These are phyloP conservation scores for Fusarium begoniae DNA, from an alignment of 2,329 filamentous ascomycete species.

Conservation along the genomic window DNA sequence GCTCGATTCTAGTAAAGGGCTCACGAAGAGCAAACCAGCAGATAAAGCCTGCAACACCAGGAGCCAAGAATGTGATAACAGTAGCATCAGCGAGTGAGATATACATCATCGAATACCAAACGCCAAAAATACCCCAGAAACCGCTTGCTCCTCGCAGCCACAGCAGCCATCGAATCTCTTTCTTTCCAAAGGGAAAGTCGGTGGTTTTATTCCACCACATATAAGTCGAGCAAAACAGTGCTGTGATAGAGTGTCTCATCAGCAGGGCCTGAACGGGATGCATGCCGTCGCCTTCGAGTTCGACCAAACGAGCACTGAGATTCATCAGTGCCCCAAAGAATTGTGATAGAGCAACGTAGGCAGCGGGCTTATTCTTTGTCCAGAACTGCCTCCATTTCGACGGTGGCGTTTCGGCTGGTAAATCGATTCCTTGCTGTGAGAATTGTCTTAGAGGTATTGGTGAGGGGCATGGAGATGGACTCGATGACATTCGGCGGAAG, in stretches of 20 bases:
- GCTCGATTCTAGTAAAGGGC: slow-evolving; percentile 80
- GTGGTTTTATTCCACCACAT: slow-evolving; percentile 77
- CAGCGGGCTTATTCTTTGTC: slow-evolving; percentile 74
- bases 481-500: slow-evolving; percentile 37
- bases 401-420: slow-evolving; percentile 14
- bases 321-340: slow-evolving; percentile 90
- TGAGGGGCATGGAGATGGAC: slow-evolving; percentile 37
- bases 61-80: slow-evolving; percentile 87
- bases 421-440: neutral
- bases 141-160: slow-evolving; percentile 74
- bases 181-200: slow-evolving; percentile 74
- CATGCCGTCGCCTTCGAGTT: slow-evolving; percentile 75
- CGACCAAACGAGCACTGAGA: slow-evolving; percentile 78
- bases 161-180: slow-evolving; percentile 73
- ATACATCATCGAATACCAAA: slow-evolving; percentile 76
- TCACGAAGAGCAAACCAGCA: slow-evolving; percentile 80
- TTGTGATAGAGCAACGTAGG: slow-evolving; percentile 78
- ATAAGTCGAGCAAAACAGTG: slow-evolving; percentile 71
- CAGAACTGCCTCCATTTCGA: slow-evolving; percentile 57
- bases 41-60: slow-evolving; percentile 80
- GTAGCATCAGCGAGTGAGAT: slow-evolving; percentile 87
- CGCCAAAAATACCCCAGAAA: slow-evolving; percentile 80
- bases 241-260: slow-evolving; percentile 79
- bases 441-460: slow-evolving; percentile 33
- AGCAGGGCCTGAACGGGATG: slow-evolving; percentile 89